Evolutionary conservation across 176 grass and related monocot genomes (phyloP).

Genomic region (Oryza australiensis): DNA sequence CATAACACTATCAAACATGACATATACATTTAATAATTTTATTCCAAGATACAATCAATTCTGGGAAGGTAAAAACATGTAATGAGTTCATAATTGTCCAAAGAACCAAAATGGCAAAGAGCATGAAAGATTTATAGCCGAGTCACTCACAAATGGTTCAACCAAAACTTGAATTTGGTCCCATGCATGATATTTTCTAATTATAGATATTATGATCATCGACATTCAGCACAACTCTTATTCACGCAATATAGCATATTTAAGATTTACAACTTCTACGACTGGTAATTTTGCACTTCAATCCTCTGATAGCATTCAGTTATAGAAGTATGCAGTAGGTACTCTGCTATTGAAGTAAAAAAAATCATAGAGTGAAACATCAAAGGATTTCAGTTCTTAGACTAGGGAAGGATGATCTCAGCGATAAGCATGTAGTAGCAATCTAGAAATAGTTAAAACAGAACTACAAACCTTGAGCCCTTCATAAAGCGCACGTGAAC

Average conservation of each 20-base stretch:
- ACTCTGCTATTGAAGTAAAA: not conserved
- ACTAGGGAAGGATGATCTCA: not conserved
- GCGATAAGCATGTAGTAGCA: conserved; percentile 5
- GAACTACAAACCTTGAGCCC: conserved; percentile 83
- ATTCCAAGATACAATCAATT: not conserved
- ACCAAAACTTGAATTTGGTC: conserved; percentile 18
- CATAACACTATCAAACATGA: not conserved
- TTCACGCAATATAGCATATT: not conserved
- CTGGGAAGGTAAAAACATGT: conserved; percentile 1
- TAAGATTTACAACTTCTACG: not conserved
- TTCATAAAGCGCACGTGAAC: conserved; percentile 98
- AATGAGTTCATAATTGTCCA: conserved; percentile 17
- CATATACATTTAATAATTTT: not conserved
- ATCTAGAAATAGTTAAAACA: conserved; percentile 27
- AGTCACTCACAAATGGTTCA: not conserved
- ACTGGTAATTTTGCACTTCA: not conserved
- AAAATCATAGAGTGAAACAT: conserved; percentile 15
- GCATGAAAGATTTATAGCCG: not conserved
- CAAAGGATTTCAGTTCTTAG: conserved; percentile 18
- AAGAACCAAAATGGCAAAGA: not conserved
- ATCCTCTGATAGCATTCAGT: conserved; percentile 9
- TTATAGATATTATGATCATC: conserved; percentile 16
- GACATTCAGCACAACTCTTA: conserved; percentile 10
- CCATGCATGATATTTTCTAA: not conserved
- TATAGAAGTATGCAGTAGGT: not conserved